Evolutionary conservation across 2,329 filamentous ascomycete species (phyloP).

Genomic region (Lasiodiplodia sp.): DNA sequence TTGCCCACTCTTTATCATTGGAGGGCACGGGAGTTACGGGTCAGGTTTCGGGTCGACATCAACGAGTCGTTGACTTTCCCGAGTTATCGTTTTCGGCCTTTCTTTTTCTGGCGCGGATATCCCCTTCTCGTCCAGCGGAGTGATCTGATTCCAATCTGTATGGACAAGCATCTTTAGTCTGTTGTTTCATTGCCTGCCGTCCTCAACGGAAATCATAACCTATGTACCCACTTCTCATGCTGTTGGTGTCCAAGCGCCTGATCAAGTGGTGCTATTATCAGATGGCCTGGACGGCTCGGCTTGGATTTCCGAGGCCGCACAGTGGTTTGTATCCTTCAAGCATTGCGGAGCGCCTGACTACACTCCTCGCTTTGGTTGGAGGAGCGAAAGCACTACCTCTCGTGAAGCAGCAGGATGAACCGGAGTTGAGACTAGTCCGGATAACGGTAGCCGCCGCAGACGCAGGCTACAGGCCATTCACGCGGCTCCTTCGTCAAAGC

Average conservation of each 20-base stretch:
- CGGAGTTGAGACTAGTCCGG: constrained; percentile 8
- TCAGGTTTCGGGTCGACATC: constrained; percentile 5
- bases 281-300: constrained; percentile 5
- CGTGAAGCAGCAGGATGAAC: background rate
- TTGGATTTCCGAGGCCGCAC: background rate
- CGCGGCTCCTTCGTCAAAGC: background rate
- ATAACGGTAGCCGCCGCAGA: constrained; percentile 10
- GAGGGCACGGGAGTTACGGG: constrained; percentile 13
- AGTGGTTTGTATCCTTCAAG: constrained; percentile 1
- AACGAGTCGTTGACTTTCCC: constrained; percentile 14
- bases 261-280: background rate
- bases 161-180: background rate
- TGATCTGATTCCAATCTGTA: background rate
- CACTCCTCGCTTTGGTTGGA: constrained; percentile 2
- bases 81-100: constrained; percentile 15
- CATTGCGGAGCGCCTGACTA: background rate
- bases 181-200: background rate
- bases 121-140: background rate
- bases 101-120: background rate
- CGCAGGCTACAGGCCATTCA: constrained; percentile 1
- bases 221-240: background rate
- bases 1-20: background rate
- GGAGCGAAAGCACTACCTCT: background rate
- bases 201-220: background rate
- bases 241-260: constrained; percentile 4